A percentile compares a stretch with the other conserved stretches of the same genome.
Conservation (phyloP, 2,329 filamentous ascomycete genomes). For the Sclerotinia minor region DNA sequence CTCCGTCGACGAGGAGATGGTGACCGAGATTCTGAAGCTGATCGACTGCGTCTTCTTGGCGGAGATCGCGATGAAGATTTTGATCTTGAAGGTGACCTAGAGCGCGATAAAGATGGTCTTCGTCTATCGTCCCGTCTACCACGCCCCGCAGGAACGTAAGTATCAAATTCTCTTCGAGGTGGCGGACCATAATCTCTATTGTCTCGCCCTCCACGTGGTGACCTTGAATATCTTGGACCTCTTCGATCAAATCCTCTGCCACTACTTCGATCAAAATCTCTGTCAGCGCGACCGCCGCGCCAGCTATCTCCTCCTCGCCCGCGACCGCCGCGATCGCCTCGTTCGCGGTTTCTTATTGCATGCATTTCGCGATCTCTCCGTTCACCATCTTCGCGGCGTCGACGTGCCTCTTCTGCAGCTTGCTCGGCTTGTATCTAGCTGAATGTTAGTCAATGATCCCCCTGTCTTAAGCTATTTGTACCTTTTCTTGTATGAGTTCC, state of each 20-base stretch:
- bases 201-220: constrained; percentile 44
- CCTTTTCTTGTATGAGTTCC: constrained; percentile 94
- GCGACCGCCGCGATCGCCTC: constrained; percentile 49
- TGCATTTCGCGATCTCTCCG: constrained; percentile 71
- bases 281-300: constrained; percentile 49
- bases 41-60: constrained; percentile 36
- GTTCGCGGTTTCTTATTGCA: constrained; percentile 65
- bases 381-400: constrained; percentile 69
- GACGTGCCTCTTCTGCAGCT: constrained; percentile 72
- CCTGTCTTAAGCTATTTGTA: constrained; percentile 44
- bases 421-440: constrained; percentile 76
- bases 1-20: constrained; percentile 38
- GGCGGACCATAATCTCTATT: constrained; percentile 41
- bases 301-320: constrained; percentile 46
- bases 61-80: constrained; percentile 39
- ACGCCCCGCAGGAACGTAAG: constrained; percentile 41
- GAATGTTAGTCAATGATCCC: constrained; percentile 27
- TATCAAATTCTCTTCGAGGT: constrained; percentile 39
- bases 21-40: constrained; percentile 40
- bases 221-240: constrained; percentile 48
- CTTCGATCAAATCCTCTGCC: constrained; percentile 47
- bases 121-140: constrained; percentile 39
- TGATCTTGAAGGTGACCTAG: constrained; percentile 40
- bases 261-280: constrained; percentile 49
- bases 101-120: constrained; percentile 36